Evolutionary conservation across 2,329 filamentous ascomycete species (phyloP).

Genomic region (Calonectria henricotiae): DNA sequence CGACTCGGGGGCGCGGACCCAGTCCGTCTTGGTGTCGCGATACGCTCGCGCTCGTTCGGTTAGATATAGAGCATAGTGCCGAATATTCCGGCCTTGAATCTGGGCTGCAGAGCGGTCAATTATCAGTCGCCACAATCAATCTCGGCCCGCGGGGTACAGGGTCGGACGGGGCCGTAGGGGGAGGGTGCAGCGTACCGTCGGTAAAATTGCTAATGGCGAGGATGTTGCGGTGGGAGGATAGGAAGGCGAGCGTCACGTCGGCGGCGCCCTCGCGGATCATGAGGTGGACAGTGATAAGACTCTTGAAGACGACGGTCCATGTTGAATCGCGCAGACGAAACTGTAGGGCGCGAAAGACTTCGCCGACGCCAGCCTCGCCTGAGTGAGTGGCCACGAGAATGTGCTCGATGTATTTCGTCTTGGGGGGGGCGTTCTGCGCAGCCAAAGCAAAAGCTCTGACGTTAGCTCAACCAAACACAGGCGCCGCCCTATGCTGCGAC

Average conservation of each 20-base stretch:
- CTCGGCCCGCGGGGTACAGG: neutral
- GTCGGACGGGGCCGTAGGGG: neutral
- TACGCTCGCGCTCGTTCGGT: conserved; percentile 86
- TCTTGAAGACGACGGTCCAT: conserved; percentile 99
- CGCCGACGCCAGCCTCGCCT: conserved; percentile 93
- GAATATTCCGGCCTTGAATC: conserved; percentile 94
- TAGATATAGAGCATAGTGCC: conserved; percentile 91
- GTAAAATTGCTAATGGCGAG: conserved; percentile 93
- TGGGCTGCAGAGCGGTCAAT: conserved; percentile 75
- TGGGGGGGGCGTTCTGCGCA: conserved; percentile 88
- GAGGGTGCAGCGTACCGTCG: conserved; percentile 77
- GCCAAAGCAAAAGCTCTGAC: conserved; percentile 4
- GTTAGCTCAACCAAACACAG: conserved; percentile 30
- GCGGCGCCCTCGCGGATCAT: conserved; percentile 97
- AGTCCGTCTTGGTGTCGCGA: conserved; percentile 89
- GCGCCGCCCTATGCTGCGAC: neutral
- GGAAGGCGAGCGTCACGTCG: conserved; percentile 88
- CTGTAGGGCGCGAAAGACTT: conserved; percentile 94
- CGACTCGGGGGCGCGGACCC: conserved; percentile 86
- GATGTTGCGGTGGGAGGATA: conserved; percentile 86
- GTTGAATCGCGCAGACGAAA: conserved; percentile 93
- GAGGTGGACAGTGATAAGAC: conserved; percentile 93
- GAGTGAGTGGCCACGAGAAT: conserved; percentile 96
- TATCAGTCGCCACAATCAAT: neutral
- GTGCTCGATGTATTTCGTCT: conserved; percentile 99